phyloP scores from a whole-genome alignment of 2,329 filamentous ascomycete genomes.

The Fragosphaeria purpurea region DNA sequence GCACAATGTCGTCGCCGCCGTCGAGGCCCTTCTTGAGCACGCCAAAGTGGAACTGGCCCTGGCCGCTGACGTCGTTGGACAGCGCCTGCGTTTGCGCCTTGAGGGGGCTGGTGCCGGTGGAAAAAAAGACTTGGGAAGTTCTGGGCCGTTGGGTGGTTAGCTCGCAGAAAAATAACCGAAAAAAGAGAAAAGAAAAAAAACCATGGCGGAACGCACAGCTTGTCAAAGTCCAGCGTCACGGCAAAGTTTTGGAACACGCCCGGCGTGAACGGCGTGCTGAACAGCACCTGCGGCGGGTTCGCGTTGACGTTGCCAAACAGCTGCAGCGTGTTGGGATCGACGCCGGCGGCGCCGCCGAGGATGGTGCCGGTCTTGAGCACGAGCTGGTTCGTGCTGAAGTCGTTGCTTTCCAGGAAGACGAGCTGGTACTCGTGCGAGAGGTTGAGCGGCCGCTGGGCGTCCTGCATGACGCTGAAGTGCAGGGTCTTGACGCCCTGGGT shows the following conservation, averaged over 20 bases:
- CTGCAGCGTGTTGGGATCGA: slow-evolving; percentile 31
- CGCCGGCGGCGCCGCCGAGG: slow-evolving; percentile 26
- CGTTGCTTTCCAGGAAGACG: slow-evolving; percentile 36
- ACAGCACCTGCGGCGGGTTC: slow-evolving; percentile 36
- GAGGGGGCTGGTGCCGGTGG: slow-evolving; percentile 34
- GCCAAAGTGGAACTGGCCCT: slow-evolving; percentile 53
- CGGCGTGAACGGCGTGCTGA: slow-evolving; percentile 38
- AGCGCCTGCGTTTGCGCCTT: slow-evolving; percentile 34
- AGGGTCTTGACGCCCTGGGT: slow-evolving; percentile 48
- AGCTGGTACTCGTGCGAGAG: slow-evolving; percentile 52
- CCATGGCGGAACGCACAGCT: slow-evolving; percentile 32
- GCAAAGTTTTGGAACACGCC: slow-evolving; percentile 53
- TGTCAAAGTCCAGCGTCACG: slow-evolving; percentile 44
- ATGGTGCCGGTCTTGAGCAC: slow-evolving; percentile 46
- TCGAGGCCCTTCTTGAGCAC: slow-evolving; percentile 51
- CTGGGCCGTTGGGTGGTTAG: slow-evolving; percentile 20
- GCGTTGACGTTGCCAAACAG: slow-evolving; percentile 38
- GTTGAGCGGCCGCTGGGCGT: slow-evolving; percentile 42
- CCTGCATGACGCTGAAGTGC: slow-evolving; percentile 49
- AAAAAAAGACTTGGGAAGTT: slow-evolving; percentile 49
- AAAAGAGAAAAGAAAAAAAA: neutral
- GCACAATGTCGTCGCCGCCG: slow-evolving; percentile 32
- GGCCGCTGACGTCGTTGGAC: slow-evolving; percentile 42
- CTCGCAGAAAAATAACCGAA: no score
- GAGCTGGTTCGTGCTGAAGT: slow-evolving; percentile 41